Percentiles rank a stretch among this genome's conserved stretches.
Evolutionary conservation across 2,329 filamentous ascomycete genomes (phyloP).

Genomic region (Gaeumannomyces tritici): DNA sequence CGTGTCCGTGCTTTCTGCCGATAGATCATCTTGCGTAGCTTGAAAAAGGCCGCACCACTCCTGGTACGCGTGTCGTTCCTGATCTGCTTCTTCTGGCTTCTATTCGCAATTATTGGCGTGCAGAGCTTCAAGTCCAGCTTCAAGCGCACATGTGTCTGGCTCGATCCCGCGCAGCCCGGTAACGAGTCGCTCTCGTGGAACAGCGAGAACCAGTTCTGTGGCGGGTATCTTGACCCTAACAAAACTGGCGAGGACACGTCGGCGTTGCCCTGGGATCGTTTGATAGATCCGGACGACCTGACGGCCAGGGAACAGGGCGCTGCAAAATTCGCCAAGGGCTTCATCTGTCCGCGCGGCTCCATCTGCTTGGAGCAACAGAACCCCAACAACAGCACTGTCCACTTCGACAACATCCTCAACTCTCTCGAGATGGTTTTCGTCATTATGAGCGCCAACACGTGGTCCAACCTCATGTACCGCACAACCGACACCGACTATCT

Average conservation of each 20-base stretch:
- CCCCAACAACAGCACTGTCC: conserved; percentile 77
- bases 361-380: conserved; percentile 71
- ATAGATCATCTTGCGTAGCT: conserved; percentile 81
- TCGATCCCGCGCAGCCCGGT: conserved; percentile 50
- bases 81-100: conserved; percentile 92
- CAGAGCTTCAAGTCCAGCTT: conserved; percentile 90
- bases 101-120: conserved; percentile 93
- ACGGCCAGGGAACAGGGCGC: conserved; percentile 40
- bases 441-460: conserved; percentile 97
- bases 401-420: conserved; percentile 89
- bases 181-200: conserved; percentile 49
- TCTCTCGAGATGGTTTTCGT: conserved; percentile 94
- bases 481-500: conserved; percentile 89
- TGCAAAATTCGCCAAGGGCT: conserved; percentile 63
- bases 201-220: conserved; percentile 69
- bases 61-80: conserved; percentile 90
- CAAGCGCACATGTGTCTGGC: conserved; percentile 68
- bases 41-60: conserved; percentile 90
- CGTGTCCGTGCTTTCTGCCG: background rate
- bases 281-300: conserved; percentile 23
- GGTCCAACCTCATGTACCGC: conserved; percentile 88
- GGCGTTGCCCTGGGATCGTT: conserved; percentile 54
- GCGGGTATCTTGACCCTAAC: conserved; percentile 61
- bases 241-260: conserved; percentile 38
- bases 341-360: conserved; percentile 75